Evolutionary conservation across 2,329 filamentous ascomycete genomes (phyloP), one percentile per base, ranked within the genome.

Genomic region (Mycosphaerella sp.): DNA sequence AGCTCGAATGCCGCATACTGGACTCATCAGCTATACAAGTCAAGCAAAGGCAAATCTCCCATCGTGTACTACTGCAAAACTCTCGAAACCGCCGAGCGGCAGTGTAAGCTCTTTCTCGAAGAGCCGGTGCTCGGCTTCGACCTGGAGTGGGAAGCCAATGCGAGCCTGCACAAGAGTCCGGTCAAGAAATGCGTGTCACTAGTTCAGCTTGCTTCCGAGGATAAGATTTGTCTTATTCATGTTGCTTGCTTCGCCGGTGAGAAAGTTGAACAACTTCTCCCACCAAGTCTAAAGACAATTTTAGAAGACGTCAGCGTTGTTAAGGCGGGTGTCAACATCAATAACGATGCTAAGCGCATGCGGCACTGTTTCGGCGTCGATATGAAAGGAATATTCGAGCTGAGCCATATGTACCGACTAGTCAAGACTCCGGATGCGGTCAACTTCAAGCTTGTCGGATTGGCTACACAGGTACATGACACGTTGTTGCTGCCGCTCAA

Each of bases 51-150:
- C 94, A 0, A 82, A 91, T 78, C 75, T 45, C 80, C 89, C 41
- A 77, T 76, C 48, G 81, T 95, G 0, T 82, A 93, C 64, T 95
- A 95, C 68, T 95, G 89, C 73, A 81, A 73, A 43, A 85, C 75
- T 50, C 78, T 77, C 40, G 73, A 80, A 32, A 80, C 79, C 2
- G 85, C 86, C 14, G 88, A 96, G 66, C 70, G 73, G 5, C 77
- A 86, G 6, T 73, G 79, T 14, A 68, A 79, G 51, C 76, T 85
- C 51, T 95, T 96, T 59, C 64, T 82, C 35, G 59, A 77, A 21
- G 81, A 93, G 62, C 74, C 80, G 35, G 70, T 94, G 2, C 66
- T 96, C n/a, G 90, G 90, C 0, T 89, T 96, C 55, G 90, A 96
- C 63, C 77, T 96, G 55, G 91, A 96, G 71, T 96, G 91, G 90